Percentiles rank a stretch among this genome's conserved stretches.
Conservation (phyloP, 2,329 filamentous ascomycete species). For the Sporothrix dimorphospora region DNA sequence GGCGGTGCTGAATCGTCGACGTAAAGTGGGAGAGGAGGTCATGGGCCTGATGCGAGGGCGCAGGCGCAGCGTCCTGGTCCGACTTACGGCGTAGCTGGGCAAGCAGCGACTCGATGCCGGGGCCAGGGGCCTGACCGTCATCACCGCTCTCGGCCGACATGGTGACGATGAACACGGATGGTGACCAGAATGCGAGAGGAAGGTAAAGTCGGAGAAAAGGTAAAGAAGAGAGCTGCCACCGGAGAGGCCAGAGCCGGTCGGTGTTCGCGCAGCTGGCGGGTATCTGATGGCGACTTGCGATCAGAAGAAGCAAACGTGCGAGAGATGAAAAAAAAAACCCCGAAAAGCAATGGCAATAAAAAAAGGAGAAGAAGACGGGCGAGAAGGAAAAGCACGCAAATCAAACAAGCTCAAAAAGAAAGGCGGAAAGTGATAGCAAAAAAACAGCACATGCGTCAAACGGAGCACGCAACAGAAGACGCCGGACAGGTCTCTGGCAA, state of each 20-base stretch:
- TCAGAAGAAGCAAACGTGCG: background rate
- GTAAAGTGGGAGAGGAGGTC: slow-evolving; percentile 41
- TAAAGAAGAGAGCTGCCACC: background rate
- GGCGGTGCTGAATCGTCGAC: slow-evolving; percentile 18
- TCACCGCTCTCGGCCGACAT: slow-evolving; percentile 33
- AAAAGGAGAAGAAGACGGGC: slow-evolving; percentile 10
- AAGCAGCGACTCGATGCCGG: slow-evolving; percentile 47
- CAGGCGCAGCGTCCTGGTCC: slow-evolving; percentile 35
- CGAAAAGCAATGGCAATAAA: slow-evolving; percentile 9
- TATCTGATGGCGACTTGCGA: slow-evolving; percentile 9
- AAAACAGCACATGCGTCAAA: background rate
- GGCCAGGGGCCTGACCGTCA: slow-evolving; percentile 36
- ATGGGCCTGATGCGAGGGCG: slow-evolving; percentile 35
- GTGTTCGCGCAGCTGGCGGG: background rate
- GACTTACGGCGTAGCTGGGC: slow-evolving; percentile 46
- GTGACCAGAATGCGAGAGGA: background rate
- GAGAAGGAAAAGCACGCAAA: background rate
- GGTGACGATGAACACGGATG: background rate
- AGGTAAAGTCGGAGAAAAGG: background rate
- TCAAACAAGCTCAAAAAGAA: slow-evolving; percentile 12
- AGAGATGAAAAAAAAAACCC: background rate
- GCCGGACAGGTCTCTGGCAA: slow-evolving; percentile 6
- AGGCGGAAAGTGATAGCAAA: background rate
- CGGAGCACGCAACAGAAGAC: background rate
- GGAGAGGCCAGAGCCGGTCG: background rate